phyloP scores from a whole-genome alignment of 495 filamentous ascomycete genomes.

The Parathielavia appendiculata region DNA sequence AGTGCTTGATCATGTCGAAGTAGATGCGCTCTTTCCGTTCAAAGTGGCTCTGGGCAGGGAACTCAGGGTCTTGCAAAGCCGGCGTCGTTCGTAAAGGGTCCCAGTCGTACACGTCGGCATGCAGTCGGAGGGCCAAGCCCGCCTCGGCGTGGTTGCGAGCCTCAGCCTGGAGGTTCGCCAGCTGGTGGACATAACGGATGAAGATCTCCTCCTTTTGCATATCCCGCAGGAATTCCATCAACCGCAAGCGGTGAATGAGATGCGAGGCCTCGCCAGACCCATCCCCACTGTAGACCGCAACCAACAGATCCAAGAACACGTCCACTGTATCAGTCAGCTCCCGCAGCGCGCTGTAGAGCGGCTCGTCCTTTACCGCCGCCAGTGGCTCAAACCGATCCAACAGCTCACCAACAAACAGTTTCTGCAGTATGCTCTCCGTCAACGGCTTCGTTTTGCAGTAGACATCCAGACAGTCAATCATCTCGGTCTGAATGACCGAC shows the following conservation, averaged over 20 bases:
- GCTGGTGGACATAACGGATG: slow-evolving; percentile 91
- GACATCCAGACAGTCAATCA: slow-evolving; percentile 91
- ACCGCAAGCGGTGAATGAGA: slow-evolving; percentile 75
- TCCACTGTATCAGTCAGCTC: slow-evolving; percentile 77
- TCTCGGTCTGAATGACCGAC: slow-evolving; percentile 87
- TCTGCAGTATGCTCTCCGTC: slow-evolving; percentile 84
- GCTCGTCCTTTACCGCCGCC: slow-evolving; percentile 59
- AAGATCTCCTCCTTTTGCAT: slow-evolving; percentile 98
- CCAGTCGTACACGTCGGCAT: slow-evolving; percentile 93
- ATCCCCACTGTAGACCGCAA: slow-evolving; percentile 83
- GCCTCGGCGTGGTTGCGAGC: slow-evolving; percentile 82
- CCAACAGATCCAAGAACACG: slow-evolving; percentile 83
- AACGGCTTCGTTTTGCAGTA: slow-evolving; percentile 84
- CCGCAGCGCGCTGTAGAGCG: slow-evolving; percentile 69
- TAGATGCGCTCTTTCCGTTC: slow-evolving; percentile 90
- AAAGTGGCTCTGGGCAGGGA: slow-evolving; percentile 82
- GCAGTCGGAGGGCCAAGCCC: slow-evolving; percentile 80
- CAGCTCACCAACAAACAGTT: slow-evolving; percentile 85
- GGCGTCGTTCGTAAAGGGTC: slow-evolving; percentile 65
- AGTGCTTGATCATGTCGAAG: slow-evolving; percentile 89
- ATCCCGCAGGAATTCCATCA: slow-evolving; percentile 96
- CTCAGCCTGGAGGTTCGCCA: slow-evolving; percentile 71
- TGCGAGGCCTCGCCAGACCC: slow-evolving; percentile 69
- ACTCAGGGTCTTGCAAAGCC: slow-evolving; percentile 63
- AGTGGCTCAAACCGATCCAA: slow-evolving; percentile 73